Conservation (phyloP, 192 early-diverging fungal species). For the Umbelopsis sp. region DNA sequence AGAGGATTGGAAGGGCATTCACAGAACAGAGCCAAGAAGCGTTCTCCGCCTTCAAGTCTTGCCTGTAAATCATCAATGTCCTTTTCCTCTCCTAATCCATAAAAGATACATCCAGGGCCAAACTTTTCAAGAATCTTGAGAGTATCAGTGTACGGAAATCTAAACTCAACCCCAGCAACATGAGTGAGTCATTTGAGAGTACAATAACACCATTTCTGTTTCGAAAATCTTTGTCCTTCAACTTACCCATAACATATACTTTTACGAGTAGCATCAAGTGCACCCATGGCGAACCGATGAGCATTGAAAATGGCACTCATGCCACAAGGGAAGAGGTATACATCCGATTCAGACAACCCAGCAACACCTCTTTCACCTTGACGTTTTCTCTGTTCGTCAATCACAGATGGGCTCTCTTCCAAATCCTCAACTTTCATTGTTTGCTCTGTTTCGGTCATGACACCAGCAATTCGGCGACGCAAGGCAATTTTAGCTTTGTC, state of each 20-base stretch:
- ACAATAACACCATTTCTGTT: too few species aligned
- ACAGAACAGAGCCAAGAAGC: constrained; percentile 82
- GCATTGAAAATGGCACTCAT: constrained; percentile 95
- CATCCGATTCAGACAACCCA: constrained; percentile 72
- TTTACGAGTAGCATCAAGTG: constrained; percentile 57
- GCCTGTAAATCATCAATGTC: constrained; percentile 77
- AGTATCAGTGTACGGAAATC: constrained; percentile 96
- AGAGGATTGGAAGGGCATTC: constrained; percentile 97
- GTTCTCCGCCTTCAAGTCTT: constrained; percentile 61
- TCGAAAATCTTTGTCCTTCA: background rate
- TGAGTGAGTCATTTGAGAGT: too few species aligned
- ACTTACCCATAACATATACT: constrained; percentile 88
- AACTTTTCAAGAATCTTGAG: constrained; percentile 96
- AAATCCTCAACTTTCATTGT: constrained; percentile 22
- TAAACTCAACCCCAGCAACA: constrained; percentile 26
- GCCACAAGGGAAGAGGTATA: constrained; percentile 86
- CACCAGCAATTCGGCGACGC: constrained; percentile 84
- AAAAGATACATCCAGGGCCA: constrained; percentile 86
- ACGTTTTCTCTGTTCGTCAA: constrained; percentile 43
- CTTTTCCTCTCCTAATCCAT: constrained; percentile 77
- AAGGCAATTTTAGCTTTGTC: constrained; percentile 74
- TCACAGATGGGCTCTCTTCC: constrained; percentile 20
- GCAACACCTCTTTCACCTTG: constrained; percentile 49
- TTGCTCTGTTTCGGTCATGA: constrained; percentile 44
- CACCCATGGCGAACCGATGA: constrained; percentile 61